A percentile compares a stretch with the other conserved stretches of the same genome.
Conservation (phyloP, 2,329 filamentous ascomycete species). For the Verticillium alfalfae region DNA sequence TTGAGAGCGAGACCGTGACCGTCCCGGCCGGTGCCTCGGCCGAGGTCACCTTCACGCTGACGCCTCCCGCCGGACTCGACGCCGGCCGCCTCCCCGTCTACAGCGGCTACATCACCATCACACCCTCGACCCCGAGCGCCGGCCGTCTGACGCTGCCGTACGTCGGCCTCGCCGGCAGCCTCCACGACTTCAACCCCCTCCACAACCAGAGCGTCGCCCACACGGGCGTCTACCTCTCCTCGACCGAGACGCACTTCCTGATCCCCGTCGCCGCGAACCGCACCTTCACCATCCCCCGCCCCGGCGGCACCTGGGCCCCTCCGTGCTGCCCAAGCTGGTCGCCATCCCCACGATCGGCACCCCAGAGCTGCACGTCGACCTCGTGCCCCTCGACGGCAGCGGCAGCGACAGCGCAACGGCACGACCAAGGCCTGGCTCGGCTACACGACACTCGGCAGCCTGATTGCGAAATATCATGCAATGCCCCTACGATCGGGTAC, state of each 20-base stretch:
- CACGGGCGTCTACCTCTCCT: conserved; percentile 10
- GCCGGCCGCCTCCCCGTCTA: conserved; percentile 30
- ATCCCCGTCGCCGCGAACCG: conserved; percentile 12
- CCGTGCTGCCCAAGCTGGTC: not conserved
- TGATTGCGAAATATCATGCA: too few relatives aligned
- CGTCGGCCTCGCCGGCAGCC: conserved; percentile 25
- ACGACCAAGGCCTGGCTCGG: conserved; percentile 11
- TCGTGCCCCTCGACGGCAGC: conserved; percentile 5
- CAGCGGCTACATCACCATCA: conserved; percentile 34
- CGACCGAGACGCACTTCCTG: conserved; percentile 7
- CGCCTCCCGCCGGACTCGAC: conserved; percentile 19
- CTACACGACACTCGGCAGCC: conserved; percentile 13
- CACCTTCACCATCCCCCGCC: conserved; percentile 16
- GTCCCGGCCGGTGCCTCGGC: conserved; percentile 19
- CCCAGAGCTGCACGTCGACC: conserved; percentile 13
- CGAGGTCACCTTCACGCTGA: conserved; percentile 19
- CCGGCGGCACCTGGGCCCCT: conserved; percentile 1
- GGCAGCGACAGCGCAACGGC: conserved; percentile 1
- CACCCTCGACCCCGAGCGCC: conserved; percentile 22
- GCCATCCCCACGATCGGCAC: conserved; percentile 10
- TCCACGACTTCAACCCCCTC: conserved; percentile 14
- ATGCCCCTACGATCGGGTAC: not conserved
- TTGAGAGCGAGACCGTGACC: conserved; percentile 14
- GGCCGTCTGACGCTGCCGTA: conserved; percentile 29
- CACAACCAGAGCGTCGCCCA: conserved; percentile 3